A percentile compares a stretch with the other conserved stretches of the same genome.
These are phyloP conservation scores for Uncinocarpus reesii DNA, from an alignment of 2,329 filamentous ascomycete genomes.

Conservation along the genomic window DNA sequence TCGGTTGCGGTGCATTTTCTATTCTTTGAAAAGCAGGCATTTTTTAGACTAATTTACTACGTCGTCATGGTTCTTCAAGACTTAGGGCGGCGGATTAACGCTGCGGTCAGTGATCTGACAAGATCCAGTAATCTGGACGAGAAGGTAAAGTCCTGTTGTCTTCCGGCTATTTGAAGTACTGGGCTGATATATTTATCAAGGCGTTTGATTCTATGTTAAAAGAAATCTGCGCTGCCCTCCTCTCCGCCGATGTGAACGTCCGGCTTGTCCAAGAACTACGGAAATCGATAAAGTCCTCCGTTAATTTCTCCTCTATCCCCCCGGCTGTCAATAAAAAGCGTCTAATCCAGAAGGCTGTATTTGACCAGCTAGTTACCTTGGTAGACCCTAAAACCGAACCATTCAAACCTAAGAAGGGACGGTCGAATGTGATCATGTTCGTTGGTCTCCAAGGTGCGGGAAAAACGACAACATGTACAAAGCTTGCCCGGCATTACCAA, in stretches of 20 bases:
- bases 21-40: too few relatives aligned
- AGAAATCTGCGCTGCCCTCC: constrained; percentile 88
- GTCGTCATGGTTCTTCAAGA: constrained; percentile 90
- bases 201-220: constrained; percentile 98
- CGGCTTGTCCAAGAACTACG: constrained; percentile 82
- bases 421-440: constrained; percentile 97
- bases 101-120: constrained; percentile 87
- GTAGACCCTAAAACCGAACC: constrained; percentile 92
- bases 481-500: constrained; percentile 89
- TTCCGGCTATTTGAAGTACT: constrained; percentile 1
- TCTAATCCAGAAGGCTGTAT: constrained; percentile 93
- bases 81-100: constrained; percentile 94
- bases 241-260: constrained; percentile 96
- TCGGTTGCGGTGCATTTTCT: too few relatives aligned
- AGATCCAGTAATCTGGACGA: constrained; percentile 89
- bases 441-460: constrained; percentile 94
- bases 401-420: constrained; percentile 95
- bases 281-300: constrained; percentile 78
- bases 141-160: constrained; percentile 50
- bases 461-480: constrained; percentile 97
- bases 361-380: constrained; percentile 88
- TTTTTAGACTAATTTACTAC: neutral
- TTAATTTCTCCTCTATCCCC: constrained; percentile 91
- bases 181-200: constrained; percentile 37
- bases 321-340: constrained; percentile 96